These are phyloP conservation scores for Termitomyces sp. DNA, from an alignment of 768 basidiomycete species.

Conservation along the genomic window DNA sequence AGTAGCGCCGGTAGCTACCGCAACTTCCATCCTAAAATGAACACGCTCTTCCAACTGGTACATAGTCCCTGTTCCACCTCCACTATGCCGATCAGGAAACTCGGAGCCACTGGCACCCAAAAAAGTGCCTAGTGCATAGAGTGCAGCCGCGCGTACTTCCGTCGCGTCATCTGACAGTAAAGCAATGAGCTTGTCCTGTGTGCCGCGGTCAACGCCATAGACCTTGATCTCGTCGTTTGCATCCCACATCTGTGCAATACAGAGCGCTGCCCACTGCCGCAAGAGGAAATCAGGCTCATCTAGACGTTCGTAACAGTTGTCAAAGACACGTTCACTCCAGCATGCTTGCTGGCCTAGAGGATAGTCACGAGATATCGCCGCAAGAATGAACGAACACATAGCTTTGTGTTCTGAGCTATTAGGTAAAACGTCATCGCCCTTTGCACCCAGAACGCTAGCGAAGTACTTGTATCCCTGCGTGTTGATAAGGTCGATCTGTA, in stretches of 20 bases:
- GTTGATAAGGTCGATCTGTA: slow-evolving; percentile 85
- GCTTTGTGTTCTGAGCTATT: slow-evolving; percentile 95
- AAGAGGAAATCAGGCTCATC: slow-evolving; percentile 90
- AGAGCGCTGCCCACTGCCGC: slow-evolving; percentile 90
- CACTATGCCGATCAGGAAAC: slow-evolving; percentile 62
- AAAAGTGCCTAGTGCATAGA: slow-evolving; percentile 91
- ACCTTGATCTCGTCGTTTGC: slow-evolving; percentile 86
- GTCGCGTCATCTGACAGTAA: slow-evolving; percentile 84
- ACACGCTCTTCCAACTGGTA: slow-evolving; percentile 70
- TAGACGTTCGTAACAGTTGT: slow-evolving; percentile 78
- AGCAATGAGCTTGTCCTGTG: slow-evolving; percentile 77
- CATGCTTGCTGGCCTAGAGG: slow-evolving; percentile 85
- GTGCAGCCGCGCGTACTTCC: slow-evolving; percentile 87
- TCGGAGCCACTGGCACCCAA: slow-evolving; percentile 83
- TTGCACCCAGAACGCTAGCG: slow-evolving; percentile 65
- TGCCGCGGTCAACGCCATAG: slow-evolving; percentile 69
- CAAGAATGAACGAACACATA: slow-evolving; percentile 97
- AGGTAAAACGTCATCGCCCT: slow-evolving; percentile 72
- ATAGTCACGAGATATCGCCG: slow-evolving; percentile 86
- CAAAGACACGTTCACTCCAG: slow-evolving; percentile 76
- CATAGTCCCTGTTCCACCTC: slow-evolving; percentile 83
- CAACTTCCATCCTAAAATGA: slow-evolving; percentile 87
- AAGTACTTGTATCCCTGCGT: slow-evolving; percentile 86
- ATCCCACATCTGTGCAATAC: slow-evolving; percentile 95
- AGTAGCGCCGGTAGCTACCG: slow-evolving; percentile 83